Percentiles rank a stretch among this genome's conserved stretches.
Conservation (phyloP, 768 basidiomycete species). For the Mycena leptocephala region DNA sequence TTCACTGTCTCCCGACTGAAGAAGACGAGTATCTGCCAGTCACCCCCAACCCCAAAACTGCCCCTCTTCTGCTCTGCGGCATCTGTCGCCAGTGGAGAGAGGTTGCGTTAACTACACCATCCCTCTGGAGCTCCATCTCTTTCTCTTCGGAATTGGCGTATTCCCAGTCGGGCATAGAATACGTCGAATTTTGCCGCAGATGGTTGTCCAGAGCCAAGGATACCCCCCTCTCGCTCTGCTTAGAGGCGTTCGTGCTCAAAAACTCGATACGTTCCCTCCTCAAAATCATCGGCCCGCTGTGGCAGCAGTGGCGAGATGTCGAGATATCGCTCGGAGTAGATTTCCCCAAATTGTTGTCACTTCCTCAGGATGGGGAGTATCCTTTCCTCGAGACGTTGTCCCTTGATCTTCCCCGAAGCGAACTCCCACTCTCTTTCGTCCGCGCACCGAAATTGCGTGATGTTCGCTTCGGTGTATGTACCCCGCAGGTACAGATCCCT, state of each 20-base stretch:
- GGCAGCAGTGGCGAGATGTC: not conserved
- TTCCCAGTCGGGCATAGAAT: not conserved
- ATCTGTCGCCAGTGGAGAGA: not conserved
- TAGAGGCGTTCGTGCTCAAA: not conserved
- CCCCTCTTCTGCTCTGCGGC: not conserved
- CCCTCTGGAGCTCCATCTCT: not conserved
- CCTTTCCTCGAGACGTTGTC: not conserved
- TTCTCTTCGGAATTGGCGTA: not conserved
- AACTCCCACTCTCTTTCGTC: not conserved
- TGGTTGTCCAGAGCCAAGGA: not conserved
- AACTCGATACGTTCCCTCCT: not conserved
- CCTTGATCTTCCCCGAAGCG: not conserved
- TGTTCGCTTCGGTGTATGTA: not conserved
- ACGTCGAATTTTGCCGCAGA: not conserved
- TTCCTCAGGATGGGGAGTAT: not conserved
- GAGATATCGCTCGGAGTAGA: not conserved
- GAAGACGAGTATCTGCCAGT: not conserved
- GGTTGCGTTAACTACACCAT: not conserved
- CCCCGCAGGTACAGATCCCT: not conserved
- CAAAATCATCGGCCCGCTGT: not conserved
- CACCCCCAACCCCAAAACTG: not conserved
- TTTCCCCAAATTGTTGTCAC: not conserved
- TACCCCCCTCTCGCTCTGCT: not conserved
- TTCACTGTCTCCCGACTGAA: not conserved
- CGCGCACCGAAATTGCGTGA: constrained; percentile 7